Evolutionary conservation across 2,329 filamentous ascomycete species (phyloP).

Genomic region (Colletotrichum simmondsii): DNA sequence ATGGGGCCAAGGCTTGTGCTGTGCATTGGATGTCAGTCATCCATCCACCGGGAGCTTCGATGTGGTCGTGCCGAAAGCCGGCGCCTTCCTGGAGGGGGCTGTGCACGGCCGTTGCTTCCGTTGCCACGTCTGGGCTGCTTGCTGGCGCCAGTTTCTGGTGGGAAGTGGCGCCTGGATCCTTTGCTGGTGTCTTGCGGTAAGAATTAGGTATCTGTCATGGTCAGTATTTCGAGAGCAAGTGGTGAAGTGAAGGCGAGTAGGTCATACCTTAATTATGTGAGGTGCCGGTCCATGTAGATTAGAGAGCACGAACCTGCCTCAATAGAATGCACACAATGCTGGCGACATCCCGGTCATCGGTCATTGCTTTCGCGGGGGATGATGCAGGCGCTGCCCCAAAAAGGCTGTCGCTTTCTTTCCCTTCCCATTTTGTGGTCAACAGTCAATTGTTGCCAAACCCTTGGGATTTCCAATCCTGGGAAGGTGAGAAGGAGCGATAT

Average conservation of each 20-base stretch:
- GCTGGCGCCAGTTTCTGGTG: conserved; percentile 11
- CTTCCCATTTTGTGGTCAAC: not conserved
- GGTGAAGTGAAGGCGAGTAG: not conserved
- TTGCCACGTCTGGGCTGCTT: conserved; percentile 18
- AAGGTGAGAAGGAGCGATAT: not conserved
- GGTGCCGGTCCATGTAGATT: not conserved
- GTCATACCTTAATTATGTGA: not conserved
- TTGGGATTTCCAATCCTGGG: not conserved
- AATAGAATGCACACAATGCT: not conserved
- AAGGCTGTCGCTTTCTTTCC: not conserved
- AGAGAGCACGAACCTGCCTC: not conserved
- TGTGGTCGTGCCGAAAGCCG: conserved; percentile 15
- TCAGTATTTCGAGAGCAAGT: not conserved
- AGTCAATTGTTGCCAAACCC: not conserved
- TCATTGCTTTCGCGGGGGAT: not conserved
- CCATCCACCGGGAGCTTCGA: not conserved
- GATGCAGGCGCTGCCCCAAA: not conserved
- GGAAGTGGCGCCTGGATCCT: not conserved
- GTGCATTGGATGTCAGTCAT: not conserved
- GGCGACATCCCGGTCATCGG: not conserved
- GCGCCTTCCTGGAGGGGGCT: conserved; percentile 8
- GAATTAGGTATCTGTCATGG: not conserved
- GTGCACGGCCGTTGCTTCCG: conserved; percentile 25
- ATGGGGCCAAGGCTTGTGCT: conserved; percentile 1
- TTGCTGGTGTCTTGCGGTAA: not conserved